phyloP scores from a whole-genome alignment of 768 basidiomycete genomes.

The Hericium coralloides region DNA sequence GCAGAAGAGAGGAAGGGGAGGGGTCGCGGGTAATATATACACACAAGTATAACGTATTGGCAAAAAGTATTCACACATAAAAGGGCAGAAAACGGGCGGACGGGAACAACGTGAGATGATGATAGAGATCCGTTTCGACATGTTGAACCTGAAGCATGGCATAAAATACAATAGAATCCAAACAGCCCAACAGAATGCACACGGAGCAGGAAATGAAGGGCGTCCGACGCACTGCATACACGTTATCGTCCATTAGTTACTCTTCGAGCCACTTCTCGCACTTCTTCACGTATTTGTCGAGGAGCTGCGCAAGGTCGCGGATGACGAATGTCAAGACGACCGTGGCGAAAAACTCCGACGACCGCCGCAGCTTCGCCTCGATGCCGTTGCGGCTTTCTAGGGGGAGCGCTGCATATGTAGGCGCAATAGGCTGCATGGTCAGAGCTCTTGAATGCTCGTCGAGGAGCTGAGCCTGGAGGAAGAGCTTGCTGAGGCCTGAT shows the following conservation, averaged over 20 bases:
- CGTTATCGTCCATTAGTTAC: slow-evolving; percentile 22
- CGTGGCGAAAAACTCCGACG: slow-evolving; percentile 87
- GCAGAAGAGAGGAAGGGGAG: neutral
- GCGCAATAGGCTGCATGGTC: slow-evolving; percentile 52
- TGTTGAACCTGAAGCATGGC: slow-evolving; percentile 20
- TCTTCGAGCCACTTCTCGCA: slow-evolving; percentile 90
- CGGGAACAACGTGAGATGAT: slow-evolving; percentile 18
- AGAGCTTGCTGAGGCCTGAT: slow-evolving; percentile 63
- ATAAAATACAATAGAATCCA: slow-evolving; percentile 21
- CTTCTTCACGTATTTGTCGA: slow-evolving; percentile 92
- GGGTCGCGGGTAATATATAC: neutral
- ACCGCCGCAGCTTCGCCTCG: slow-evolving; percentile 68
- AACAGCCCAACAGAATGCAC: neutral
- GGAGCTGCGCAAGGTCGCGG: slow-evolving; percentile 72
- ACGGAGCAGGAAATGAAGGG: neutral
- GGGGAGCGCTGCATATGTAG: slow-evolving; percentile 67
- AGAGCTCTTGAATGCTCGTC: slow-evolving; percentile 82
- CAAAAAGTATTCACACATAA: slow-evolving; percentile 1
- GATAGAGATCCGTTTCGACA: slow-evolving; percentile 17
- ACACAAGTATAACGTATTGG: neutral
- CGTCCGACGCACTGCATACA: neutral
- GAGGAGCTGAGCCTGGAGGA: slow-evolving; percentile 66
- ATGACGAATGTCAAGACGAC: slow-evolving; percentile 88
- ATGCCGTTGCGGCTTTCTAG: slow-evolving; percentile 50
- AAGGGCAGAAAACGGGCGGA: slow-evolving; percentile 19